phyloP scores from a whole-genome alignment of 306 rosid genomes.

The Rubus parviflorus region DNA sequence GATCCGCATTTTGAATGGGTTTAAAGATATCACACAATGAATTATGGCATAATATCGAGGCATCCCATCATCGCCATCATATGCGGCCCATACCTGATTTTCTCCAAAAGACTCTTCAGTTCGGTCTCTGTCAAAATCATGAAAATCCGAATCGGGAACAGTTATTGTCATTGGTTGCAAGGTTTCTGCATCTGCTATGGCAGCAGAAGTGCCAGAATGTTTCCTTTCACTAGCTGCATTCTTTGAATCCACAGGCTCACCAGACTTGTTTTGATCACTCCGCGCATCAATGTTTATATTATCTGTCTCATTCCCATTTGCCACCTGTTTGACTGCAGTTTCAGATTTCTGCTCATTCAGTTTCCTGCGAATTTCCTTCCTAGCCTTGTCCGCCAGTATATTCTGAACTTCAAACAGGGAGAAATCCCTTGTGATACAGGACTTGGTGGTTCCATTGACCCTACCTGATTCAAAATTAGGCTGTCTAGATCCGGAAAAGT shows the following conservation, averaged over 20 bases:
- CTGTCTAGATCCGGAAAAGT: slow-evolving; percentile 31
- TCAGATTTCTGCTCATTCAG: slow-evolving; percentile 40
- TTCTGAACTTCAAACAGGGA: slow-evolving; percentile 46
- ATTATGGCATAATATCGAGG: slow-evolving; percentile 83
- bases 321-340: slow-evolving; percentile 20
- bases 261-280: slow-evolving; percentile 7
- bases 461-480: slow-evolving; percentile 25
- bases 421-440: slow-evolving; percentile 30
- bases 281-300: slow-evolving; percentile 4
- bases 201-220: slow-evolving; percentile 20
- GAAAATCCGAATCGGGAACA: slow-evolving; percentile 87
- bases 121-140: slow-evolving; percentile 74
- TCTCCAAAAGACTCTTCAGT: slow-evolving; percentile 60
- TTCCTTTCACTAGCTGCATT: slow-evolving; percentile 21
- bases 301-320: slow-evolving; percentile 26
- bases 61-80: slow-evolving; percentile 79
- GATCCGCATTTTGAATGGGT: slow-evolving; percentile 66
- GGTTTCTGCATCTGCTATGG: slow-evolving; percentile 17
- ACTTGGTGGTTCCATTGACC: slow-evolving; percentile 29
- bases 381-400: slow-evolving; percentile 59
- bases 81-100: slow-evolving; percentile 85
- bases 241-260: slow-evolving; percentile 15
- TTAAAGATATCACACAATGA: slow-evolving; percentile 49
- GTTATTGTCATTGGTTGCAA: slow-evolving; percentile 40
- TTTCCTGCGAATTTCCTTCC: slow-evolving; percentile 55